These are phyloP conservation scores for Colletotrichum eleusines DNA, from an alignment of 2,329 filamentous ascomycete genomes.

Conservation along the genomic window DNA sequence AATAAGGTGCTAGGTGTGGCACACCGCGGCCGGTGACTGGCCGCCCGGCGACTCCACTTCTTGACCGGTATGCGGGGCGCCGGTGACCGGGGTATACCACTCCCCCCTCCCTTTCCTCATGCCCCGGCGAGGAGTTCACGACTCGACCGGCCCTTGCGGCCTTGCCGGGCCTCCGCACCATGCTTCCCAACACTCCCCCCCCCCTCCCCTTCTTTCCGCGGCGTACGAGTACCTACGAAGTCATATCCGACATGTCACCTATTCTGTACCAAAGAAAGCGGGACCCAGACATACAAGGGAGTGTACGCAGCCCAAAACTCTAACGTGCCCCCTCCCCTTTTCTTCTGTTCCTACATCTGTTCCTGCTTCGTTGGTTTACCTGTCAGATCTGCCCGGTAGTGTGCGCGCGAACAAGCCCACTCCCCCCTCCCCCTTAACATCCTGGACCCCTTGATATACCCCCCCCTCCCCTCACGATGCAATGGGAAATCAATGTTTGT, in stretches of 20 bases:
- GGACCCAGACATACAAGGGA: constrained; percentile 18
- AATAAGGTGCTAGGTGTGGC: constrained; percentile 29
- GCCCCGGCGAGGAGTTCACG: background rate
- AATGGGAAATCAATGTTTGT: constrained; percentile 5
- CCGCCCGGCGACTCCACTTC: constrained; percentile 36
- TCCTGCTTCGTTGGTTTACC: constrained; percentile 18
- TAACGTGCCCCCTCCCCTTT: too few relatives aligned
- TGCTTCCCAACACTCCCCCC: background rate
- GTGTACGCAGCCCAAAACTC: background rate
- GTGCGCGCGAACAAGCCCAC: constrained; percentile 2
- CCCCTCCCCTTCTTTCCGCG: background rate
- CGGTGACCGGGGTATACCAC: constrained; percentile 39
- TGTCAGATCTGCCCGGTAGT: constrained; percentile 24
- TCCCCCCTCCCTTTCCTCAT: background rate
- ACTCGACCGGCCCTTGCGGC: constrained; percentile 6
- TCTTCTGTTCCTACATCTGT: background rate
- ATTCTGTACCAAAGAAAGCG: constrained; percentile 1
- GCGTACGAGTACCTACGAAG: background rate
- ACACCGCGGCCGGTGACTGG: constrained; percentile 35
- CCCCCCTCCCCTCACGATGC: background rate
- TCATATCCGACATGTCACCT: constrained; percentile 38
- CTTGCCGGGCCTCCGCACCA: background rate
- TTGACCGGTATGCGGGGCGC: constrained; percentile 38
- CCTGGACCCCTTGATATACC: background rate
- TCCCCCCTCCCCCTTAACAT: background rate